A percentile compares a stretch with the other conserved stretches of the same genome.
phyloP scores from a whole-genome alignment of 441 rosid species.

The Aleurites moluccanus region DNA sequence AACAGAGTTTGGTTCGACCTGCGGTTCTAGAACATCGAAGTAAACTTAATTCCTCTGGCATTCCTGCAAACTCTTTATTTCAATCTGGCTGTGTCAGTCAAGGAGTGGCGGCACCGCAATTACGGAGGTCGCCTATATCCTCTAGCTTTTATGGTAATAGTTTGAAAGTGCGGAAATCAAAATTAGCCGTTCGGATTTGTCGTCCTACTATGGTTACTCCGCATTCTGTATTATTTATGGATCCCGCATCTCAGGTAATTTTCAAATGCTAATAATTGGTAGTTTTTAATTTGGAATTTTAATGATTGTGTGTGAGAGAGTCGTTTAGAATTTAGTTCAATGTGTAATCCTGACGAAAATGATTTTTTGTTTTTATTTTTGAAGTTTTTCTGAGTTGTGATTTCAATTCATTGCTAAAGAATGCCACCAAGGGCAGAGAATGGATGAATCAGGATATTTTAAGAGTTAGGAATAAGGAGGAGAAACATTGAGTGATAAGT shows the following conservation, averaged over 20 bases:
- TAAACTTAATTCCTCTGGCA: conserved; percentile 53
- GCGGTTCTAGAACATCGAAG: conserved; percentile 49
- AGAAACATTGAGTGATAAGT: neutral
- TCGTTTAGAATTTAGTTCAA: neutral
- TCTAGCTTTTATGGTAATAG: conserved; percentile 48
- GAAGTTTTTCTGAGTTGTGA: neutral
- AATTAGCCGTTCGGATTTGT: conserved; percentile 32
- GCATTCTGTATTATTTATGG: conserved; percentile 69
- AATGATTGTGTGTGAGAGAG: neutral
- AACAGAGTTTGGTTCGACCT: conserved; percentile 58
- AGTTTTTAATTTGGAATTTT: conserved; percentile 20
- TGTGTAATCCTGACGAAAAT: neutral
- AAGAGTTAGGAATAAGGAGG: neutral
- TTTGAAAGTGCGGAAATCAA: conserved; percentile 40
- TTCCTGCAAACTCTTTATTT: conserved; percentile 46
- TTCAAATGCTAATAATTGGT: neutral
- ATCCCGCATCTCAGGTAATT: conserved; percentile 70
- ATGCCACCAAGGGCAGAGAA: neutral
- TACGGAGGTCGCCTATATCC: conserved; percentile 36
- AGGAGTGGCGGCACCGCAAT: conserved; percentile 25
- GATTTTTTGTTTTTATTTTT: no score
- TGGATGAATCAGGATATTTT: conserved; percentile 1
- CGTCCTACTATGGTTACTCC: conserved; percentile 40
- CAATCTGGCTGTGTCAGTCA: conserved; percentile 44
- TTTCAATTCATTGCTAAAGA: neutral